These are phyloP conservation scores for Boletus hoseneyae DNA, from an alignment of 1,284 basidiomycete genomes.

Conservation along the genomic window DNA sequence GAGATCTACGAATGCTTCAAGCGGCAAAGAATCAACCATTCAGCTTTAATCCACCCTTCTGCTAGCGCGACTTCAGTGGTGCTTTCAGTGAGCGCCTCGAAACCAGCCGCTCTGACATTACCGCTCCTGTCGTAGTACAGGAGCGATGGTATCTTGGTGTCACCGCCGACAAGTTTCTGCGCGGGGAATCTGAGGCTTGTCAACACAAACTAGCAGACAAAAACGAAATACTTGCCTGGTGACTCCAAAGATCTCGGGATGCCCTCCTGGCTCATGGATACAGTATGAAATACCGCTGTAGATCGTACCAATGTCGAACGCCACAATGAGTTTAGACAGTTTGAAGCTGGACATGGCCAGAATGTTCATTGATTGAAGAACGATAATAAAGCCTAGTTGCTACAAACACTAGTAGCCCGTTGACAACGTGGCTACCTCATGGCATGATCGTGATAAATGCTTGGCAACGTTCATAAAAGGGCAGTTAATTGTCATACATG, in stretches of 20 bases:
- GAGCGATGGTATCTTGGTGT: conserved; percentile 50
- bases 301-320: conserved; percentile 13
- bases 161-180: conserved; percentile 32
- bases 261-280: conserved; percentile 1
- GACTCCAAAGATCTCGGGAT: conserved; percentile 6
- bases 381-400: too few relatives aligned
- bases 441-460: too few relatives aligned
- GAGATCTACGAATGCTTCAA: too few relatives aligned
- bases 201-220: not conserved
- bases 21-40: conserved; percentile 38
- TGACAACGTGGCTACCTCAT: too few relatives aligned
- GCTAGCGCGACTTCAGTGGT: conserved; percentile 38
- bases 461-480: too few relatives aligned
- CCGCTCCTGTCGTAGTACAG: conserved; percentile 47
- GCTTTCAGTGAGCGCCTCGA: conserved; percentile 41
- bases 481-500: too few relatives aligned
- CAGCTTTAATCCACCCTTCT: conserved; percentile 40
- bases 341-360: conserved; percentile 2
- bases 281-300: conserved; percentile 10
- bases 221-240: not conserved
- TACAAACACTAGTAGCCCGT: too few relatives aligned
- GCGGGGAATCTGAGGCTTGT: conserved; percentile 34
- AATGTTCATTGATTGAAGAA: not conserved
- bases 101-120: conserved; percentile 41
- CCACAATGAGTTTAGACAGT: conserved; percentile 10